Evolutionary conservation across 768 basidiomycete genomes (phyloP).

Genomic region (Gymnopilus junonius): DNA sequence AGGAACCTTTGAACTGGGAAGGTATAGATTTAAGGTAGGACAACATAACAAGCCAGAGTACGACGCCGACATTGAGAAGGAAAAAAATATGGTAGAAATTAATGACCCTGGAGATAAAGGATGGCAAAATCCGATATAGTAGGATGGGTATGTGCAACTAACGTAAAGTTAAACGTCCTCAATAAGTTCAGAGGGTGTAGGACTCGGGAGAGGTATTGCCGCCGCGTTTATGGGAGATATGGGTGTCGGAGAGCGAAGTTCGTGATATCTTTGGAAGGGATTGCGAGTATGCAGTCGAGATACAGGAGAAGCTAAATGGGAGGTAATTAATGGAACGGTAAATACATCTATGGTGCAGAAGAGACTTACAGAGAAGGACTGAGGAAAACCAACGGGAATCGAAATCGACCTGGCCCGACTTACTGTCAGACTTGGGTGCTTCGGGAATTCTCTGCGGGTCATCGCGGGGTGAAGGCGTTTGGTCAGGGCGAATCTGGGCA

Average conservation of each 20-base stretch:
- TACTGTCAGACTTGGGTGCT: conserved; percentile 7
- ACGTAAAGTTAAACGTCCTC: conserved; percentile 30
- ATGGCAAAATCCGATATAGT: conserved; percentile 17
- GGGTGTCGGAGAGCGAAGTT: conserved; percentile 46
- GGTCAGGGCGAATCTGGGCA: conserved; percentile 30
- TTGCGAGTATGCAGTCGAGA: conserved; percentile 80
- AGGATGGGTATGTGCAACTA: conserved; percentile 17
- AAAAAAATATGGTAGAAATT: conserved; percentile 13
- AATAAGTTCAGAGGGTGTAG: conserved; percentile 67
- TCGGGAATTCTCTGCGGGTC: conserved; percentile 10
- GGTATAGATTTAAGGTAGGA: conserved; percentile 3
- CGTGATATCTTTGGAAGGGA: conserved; percentile 68
- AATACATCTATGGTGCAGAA: neutral
- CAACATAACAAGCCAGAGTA: conserved; percentile 8
- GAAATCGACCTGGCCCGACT: conserved; percentile 11
- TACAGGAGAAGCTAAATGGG: conserved; percentile 69
- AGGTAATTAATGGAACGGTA: conserved; percentile 12
- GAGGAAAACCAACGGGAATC: conserved; percentile 43
- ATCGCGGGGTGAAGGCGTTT: conserved; percentile 24
- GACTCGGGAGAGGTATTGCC: conserved; percentile 65
- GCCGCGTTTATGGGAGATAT: conserved; percentile 52
- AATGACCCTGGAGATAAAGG: conserved; percentile 14
- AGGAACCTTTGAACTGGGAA: neutral
- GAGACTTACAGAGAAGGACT: conserved; percentile 33
- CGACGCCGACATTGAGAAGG: neutral